Conservation (phyloP, 768 basidiomycete genomes). For the Mycena polygramma region DNA sequence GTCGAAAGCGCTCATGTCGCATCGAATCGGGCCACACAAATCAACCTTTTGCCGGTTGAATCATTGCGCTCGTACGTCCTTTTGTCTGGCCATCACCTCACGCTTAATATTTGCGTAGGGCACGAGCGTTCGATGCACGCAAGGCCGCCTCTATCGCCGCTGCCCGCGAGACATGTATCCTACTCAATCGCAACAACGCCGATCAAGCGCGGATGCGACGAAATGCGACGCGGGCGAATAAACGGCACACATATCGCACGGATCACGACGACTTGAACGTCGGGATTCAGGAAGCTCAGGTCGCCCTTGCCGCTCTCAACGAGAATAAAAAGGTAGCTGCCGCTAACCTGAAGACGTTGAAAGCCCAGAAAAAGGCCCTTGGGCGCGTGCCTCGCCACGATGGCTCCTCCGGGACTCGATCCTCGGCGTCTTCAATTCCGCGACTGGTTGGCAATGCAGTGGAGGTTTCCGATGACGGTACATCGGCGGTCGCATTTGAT, state of each 20-base stretch:
- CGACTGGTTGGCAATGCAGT: background rate
- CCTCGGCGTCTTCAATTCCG: background rate
- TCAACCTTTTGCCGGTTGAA: conserved; percentile 10
- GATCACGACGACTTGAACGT: conserved; percentile 5
- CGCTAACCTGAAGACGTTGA: background rate
- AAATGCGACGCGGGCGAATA: background rate
- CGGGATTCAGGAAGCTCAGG: background rate
- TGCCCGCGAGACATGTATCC: conserved; percentile 14
- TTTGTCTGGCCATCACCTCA: background rate
- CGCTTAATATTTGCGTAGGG: background rate
- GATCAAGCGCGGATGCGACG: conserved; percentile 11
- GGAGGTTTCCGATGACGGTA: no score
- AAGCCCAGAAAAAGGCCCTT: background rate
- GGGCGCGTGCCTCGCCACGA: background rate
- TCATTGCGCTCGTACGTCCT: conserved; percentile 2
- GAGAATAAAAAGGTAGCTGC: background rate
- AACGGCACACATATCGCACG: background rate
- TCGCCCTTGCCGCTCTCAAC: background rate
- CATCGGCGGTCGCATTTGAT: no score
- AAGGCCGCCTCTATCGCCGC: conserved; percentile 11
- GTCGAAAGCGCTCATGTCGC: conserved; percentile 15
- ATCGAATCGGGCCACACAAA: conserved; percentile 8
- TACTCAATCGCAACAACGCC: conserved; percentile 9
- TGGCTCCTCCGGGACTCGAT: background rate
- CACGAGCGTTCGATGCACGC: background rate